These are phyloP conservation scores for Canavalia ensiformis DNA, from an alignment of 306 rosid species.

Conservation along the genomic window DNA sequence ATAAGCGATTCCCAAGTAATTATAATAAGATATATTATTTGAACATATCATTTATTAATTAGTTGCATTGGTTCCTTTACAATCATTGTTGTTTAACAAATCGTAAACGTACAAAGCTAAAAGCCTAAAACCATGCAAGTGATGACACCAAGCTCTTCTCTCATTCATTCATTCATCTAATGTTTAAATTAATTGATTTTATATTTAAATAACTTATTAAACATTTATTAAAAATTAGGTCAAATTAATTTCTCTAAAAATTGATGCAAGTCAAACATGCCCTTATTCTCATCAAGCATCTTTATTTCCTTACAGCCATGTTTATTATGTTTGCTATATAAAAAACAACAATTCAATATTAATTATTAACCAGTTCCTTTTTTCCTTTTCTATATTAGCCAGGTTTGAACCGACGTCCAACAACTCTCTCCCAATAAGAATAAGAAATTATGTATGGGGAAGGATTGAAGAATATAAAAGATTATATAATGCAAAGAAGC, in stretches of 20 bases:
- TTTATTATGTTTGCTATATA: not conserved
- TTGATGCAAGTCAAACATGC: not conserved
- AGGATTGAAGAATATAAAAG: not conserved
- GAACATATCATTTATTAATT: not conserved
- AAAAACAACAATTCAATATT: not conserved
- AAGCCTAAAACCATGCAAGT: constrained; percentile 31
- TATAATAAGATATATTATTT: not conserved
- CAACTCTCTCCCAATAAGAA: constrained; percentile 37
- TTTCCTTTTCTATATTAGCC: not conserved
- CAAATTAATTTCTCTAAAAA: not conserved
- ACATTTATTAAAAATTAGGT: not conserved
- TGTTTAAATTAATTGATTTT: not conserved
- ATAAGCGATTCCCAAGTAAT: not conserved
- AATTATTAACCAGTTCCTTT: not conserved
- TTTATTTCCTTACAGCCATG: not conserved
- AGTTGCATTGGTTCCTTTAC: constrained; percentile 5
- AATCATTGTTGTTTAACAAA: constrained; percentile 39
- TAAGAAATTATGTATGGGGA: not conserved
- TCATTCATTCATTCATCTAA: not conserved
- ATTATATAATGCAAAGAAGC: constrained; percentile 4
- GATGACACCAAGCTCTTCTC: not conserved
- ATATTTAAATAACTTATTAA: not conserved
- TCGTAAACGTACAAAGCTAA: constrained; percentile 18
- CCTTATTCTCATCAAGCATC: not conserved
- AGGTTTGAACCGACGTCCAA: constrained; percentile 27